Evolutionary conservation across 2,329 filamentous ascomycete genomes (phyloP), one percentile per base, ranked within the genome.

Genomic region (Cladosporium sp.): DNA sequence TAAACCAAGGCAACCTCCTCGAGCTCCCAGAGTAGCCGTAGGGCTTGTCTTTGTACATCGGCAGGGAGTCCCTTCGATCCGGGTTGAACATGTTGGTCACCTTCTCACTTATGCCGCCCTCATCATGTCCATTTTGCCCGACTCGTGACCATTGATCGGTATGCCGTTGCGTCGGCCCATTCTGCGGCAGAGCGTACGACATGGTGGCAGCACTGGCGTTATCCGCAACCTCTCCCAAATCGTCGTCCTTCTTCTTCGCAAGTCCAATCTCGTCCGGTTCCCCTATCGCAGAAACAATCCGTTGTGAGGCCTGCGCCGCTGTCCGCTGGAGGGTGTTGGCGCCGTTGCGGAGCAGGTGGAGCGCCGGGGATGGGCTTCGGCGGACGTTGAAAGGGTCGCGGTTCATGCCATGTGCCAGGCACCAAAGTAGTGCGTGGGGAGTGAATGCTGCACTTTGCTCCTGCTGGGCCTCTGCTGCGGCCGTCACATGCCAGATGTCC

Each of bases 31-130:
- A 77, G 63, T 87, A 85, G 46, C 78, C 79, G 67, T 88, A 93
- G n/a, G 93, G 93, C 70, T 98, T 98, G 73, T 98, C 93, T 73
- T 98, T 98, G 76, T 98, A 98, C 87, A 97, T 91, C 43, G 93
- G 93, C 57, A 98, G 74, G 54, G 63, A 61, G 22, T 82, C 76
- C 56, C 68, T 69, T 72, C 80, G 76, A 44, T 77, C 74, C 46
- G 71, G 70, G 35, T 84, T 81, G 57, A 91, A 84, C 55, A 90
- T 78, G 54, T 76, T 77, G 46, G 79, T 80, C 34, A 89, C 75
- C 56, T 80, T 82, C 61, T 80, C 79, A 45, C 85, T 76, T 37
- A 89, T 67, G 57, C 73, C 70, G 51, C 73, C 72, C 54, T 58
- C 59, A 18, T 51, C 62, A 59, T 61, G 70, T 63, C 61, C 69